Base-by-base conservation (phyloP, 192 early-diverging fungal species). In the Gamsiella multidivaricata region DNA sequence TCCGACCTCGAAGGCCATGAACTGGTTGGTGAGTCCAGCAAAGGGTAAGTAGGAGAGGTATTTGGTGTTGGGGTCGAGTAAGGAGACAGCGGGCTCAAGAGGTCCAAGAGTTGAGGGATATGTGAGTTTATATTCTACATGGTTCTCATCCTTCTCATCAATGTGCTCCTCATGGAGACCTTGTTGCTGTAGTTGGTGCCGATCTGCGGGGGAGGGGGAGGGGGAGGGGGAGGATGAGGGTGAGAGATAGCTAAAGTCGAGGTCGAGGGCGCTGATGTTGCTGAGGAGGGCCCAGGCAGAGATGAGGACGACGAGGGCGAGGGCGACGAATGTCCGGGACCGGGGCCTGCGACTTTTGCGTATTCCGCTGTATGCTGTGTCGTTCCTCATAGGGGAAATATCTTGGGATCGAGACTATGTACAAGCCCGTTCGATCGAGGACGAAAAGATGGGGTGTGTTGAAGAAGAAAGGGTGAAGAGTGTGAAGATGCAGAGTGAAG, bases 1-100 rank as follows among this genome's bases (percentile, higher is more conserved):
- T 0, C 60, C 74, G 10, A 5, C 8, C 28, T 78, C 50, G 15
- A 78, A n/a, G 23, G 37, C 65, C 9, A 78, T 78, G 55, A 78
- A 69, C 18, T 78, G 74, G 37, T 78, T 78, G n/a, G 74, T 68
- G 37, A 78, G 60, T 14, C 74, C 74, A 6, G 53, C 65, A 69
- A 78, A 78, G 39, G 74, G 65, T 11, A 78, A 20, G 39, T 33
- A 78, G 18, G 74, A 42, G 10, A 78, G 36, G 28, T 78, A 78
- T 31, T 61, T 43, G 34, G 31, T 59, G 17, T 64, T 53, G 9
- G 62, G 49, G 33, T 65, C 62, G 22, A 73, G 62, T 6, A 36
- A 6, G 25, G 70, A 51, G 37, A 52, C 61, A 17, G 61, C 53
- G 31, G 69, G 69, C 18, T 56, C 18, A 9, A 71, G 60, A 14